Evolutionary conservation across 495 filamentous ascomycete species (phyloP), one percentile per base, ranked within the genome.

Genomic region (Aspergillus leporis): DNA sequence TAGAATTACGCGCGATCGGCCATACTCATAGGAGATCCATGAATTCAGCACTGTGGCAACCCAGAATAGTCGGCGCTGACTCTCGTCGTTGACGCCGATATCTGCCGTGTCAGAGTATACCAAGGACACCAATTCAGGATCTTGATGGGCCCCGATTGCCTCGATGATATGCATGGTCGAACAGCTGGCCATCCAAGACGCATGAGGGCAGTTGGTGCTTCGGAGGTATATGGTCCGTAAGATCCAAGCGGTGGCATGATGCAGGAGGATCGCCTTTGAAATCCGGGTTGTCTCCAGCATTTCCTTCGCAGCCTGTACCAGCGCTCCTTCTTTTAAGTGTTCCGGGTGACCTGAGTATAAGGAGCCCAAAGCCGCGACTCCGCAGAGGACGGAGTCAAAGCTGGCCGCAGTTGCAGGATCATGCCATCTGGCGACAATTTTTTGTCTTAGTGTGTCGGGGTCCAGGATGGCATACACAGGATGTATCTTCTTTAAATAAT

Each of bases 161-260:
- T 83, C 81, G 4, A 80, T 61, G 5, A 83, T 58, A 57, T 84
- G 81, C 69, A 84, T 75, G 9, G 74, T 58, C 14, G 68, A 78
- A 50, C 75, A 79, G 34, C 75, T 80, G 5, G 78, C 77, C 53
- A 83, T 74, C 78, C 79, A 82, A 4, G 75, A 69, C 5, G 73
- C 63, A 51, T 82, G 73, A 10, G 80, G 80, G 12, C 72, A 66
- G 19, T 70, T 71, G 9, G 76, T 80, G 23, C 69, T 59, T 28
- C 81, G 68, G 12, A 82, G 63, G 57, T 81, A 83, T 1, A 78
- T 45, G 2, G 70, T 63, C 18, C 78, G 70, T 1, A 83, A 69
- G 25, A 73, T 62, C 79, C 78, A 83, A n/a, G 67, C 78, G 5
- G 70, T 71, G 13, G 80, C 68, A 18, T 72, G 64, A 52, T 71